These are phyloP conservation scores for Annona cherimola DNA, from an alignment of 164 flowering plant genomes.

Conservation along the genomic window DNA sequence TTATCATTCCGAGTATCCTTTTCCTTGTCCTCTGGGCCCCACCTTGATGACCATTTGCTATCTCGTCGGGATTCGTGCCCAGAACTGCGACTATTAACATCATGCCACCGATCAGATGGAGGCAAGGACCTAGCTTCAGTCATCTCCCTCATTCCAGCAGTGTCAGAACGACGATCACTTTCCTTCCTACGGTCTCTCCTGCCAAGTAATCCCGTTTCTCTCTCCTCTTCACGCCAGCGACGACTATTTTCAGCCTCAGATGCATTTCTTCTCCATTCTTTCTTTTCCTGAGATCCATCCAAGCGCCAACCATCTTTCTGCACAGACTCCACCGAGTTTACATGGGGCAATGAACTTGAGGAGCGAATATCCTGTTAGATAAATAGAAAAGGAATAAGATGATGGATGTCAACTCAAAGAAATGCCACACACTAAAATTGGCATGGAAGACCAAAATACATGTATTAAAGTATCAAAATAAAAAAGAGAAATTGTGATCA, in stretches of 20 bases:
- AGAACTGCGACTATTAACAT: slow-evolving; percentile 47
- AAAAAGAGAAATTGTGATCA: background rate
- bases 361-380: slow-evolving; percentile 49
- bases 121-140: slow-evolving; percentile 48
- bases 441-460: background rate
- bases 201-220: slow-evolving; percentile 80
- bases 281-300: slow-evolving; percentile 74
- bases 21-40: slow-evolving; percentile 99
- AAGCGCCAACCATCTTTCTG: slow-evolving; percentile 73
- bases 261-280: slow-evolving; percentile 64
- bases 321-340: slow-evolving; percentile 30
- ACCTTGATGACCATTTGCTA: slow-evolving; percentile 86
- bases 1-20: slow-evolving; percentile 59
- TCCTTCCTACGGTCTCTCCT: slow-evolving; percentile 78
- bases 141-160: slow-evolving; percentile 35
- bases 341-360: slow-evolving; percentile 32
- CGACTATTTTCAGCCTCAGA: slow-evolving; percentile 61
- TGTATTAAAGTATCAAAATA: background rate
- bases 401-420: background rate
- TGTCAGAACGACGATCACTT: slow-evolving; percentile 59
- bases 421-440: background rate
- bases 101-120: slow-evolving; percentile 72
- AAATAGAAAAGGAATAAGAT: background rate
- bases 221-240: slow-evolving; percentile 97
- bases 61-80: slow-evolving; percentile 70